Conservation (phyloP, 768 basidiomycete species). For the Mycena pura region DNA sequence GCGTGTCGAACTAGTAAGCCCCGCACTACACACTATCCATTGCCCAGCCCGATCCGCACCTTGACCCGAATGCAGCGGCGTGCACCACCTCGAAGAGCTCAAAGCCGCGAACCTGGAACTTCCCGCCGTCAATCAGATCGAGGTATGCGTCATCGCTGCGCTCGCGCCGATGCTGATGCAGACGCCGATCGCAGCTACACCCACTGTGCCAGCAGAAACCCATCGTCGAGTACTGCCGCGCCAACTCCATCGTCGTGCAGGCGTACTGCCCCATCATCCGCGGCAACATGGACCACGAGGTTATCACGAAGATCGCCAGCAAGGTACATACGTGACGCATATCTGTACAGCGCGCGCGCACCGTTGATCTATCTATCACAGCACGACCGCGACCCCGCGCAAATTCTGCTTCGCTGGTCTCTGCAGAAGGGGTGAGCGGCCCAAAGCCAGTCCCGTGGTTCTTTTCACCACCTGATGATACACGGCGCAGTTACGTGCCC, state of each 20-base stretch:
- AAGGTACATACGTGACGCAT: constrained; percentile 54
- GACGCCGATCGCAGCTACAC: constrained; percentile 60
- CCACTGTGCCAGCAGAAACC: constrained; percentile 83
- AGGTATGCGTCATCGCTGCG: too few relatives aligned
- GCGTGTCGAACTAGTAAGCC: constrained; percentile 86
- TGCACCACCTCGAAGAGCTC: constrained; percentile 81
- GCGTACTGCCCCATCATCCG: constrained; percentile 82
- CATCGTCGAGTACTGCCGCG: constrained; percentile 77
- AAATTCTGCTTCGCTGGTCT: constrained; percentile 90
- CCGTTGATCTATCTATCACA: constrained; percentile 31
- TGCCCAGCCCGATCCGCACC: not conserved
- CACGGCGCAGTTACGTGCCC: constrained; percentile 67
- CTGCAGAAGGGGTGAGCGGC: constrained; percentile 75
- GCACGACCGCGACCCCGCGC: constrained; percentile 70
- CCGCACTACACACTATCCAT: not conserved
- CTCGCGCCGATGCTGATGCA: not conserved
- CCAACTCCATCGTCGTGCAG: constrained; percentile 66
- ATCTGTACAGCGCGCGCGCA: not conserved
- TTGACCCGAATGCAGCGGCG: constrained; percentile 54
- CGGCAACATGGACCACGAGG: constrained; percentile 60
- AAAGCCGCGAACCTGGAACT: constrained; percentile 62
- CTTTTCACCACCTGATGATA: not conserved
- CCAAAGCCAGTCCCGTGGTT: not conserved
- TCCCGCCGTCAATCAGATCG: constrained; percentile 84
- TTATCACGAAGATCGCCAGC: constrained; percentile 58